Percentiles rank a stretch among this genome's conserved stretches.
phyloP scores from a whole-genome alignment of 2,329 filamentous ascomycete species.

The Tolypocladium endophyticum region DNA sequence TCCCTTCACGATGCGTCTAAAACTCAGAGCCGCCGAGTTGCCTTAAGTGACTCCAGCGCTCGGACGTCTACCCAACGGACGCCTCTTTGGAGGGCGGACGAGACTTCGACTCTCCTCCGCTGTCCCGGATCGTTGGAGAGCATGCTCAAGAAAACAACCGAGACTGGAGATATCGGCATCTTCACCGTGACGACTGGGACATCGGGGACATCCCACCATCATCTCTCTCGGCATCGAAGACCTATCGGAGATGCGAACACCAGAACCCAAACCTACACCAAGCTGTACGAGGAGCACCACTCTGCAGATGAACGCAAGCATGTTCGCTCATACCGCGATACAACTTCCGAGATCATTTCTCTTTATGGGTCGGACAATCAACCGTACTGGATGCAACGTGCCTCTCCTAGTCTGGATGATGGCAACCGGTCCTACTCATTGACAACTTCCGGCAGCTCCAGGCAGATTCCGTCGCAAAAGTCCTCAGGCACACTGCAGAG shows the following conservation, averaged over 20 bases:
- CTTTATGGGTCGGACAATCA: slow-evolving; percentile 43
- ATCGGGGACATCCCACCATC: slow-evolving; percentile 20
- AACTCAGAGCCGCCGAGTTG: slow-evolving; percentile 11
- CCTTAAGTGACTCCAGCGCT: slow-evolving; percentile 6
- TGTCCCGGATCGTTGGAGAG: slow-evolving; percentile 47
- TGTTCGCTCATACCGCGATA: slow-evolving; percentile 39
- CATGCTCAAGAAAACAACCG: slow-evolving; percentile 56
- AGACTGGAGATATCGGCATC: slow-evolving; percentile 53
- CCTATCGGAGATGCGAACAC: slow-evolving; percentile 17
- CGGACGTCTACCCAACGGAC: slow-evolving; percentile 19
- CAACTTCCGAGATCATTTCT: slow-evolving; percentile 44
- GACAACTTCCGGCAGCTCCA: slow-evolving; percentile 39
- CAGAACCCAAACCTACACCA: slow-evolving; percentile 15
- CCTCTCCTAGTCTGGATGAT: slow-evolving; percentile 32
- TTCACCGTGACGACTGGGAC: slow-evolving; percentile 37
- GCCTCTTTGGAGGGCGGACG: slow-evolving; percentile 32
- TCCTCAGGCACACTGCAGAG: slow-evolving; percentile 38
- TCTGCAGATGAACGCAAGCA: slow-evolving; percentile 30
- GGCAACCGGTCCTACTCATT: slow-evolving; percentile 43
- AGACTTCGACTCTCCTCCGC: slow-evolving; percentile 30
- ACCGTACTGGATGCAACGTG: slow-evolving; percentile 29
- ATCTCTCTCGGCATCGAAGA: slow-evolving; percentile 15
- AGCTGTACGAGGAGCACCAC: slow-evolving; percentile 18
- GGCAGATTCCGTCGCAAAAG: slow-evolving; percentile 33
- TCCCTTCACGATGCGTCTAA: slow-evolving; percentile 24